A percentile compares a stretch with the other conserved stretches of the same genome.
Evolutionary conservation across 2,329 filamentous ascomycete species (phyloP).

Genomic region (Ophiostoma novo-ulmi): DNA sequence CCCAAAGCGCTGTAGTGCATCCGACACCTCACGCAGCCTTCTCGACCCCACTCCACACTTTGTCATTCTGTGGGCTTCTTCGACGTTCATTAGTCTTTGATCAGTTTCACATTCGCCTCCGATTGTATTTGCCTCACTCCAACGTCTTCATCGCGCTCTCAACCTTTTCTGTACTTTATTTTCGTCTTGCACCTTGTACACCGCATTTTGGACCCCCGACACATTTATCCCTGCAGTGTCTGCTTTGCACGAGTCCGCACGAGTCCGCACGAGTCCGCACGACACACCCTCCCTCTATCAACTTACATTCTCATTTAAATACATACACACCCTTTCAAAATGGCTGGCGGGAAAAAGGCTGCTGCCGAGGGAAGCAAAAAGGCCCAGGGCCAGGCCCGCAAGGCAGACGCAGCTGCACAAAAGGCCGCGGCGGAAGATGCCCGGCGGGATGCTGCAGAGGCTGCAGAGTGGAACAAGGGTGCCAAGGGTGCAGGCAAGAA

Average conservation of each 20-base stretch:
- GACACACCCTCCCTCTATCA: not conserved
- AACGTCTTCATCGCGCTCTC: not conserved
- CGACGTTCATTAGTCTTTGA: not conserved
- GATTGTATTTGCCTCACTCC: not conserved
- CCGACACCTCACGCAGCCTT: not conserved
- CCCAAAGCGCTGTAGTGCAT: not conserved
- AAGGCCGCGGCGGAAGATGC: conserved; percentile 69
- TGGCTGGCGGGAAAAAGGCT: conserved; percentile 61
- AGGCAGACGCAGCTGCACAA: conserved; percentile 77
- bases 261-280: not conserved
- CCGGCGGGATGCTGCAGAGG: conserved; percentile 62
- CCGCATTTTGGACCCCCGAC: conserved; percentile 5
- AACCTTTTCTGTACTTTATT: not conserved
- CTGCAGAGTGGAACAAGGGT: conserved; percentile 77
- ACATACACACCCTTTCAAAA: not conserved
- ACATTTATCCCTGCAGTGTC: conserved; percentile 2
- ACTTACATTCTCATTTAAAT: too few relatives aligned
- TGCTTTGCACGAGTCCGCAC: not conserved
- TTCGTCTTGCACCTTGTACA: not conserved
- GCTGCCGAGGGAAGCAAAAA: conserved; percentile 87
- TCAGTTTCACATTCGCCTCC: not conserved
- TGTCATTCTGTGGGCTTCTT: not conserved
- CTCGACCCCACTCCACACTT: not conserved
- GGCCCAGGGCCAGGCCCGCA: conserved; percentile 80
- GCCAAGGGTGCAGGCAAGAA: conserved; percentile 82